Conservation (phyloP, 306 rosid genomes). For the Cyamopsis tetragonoloba region DNA sequence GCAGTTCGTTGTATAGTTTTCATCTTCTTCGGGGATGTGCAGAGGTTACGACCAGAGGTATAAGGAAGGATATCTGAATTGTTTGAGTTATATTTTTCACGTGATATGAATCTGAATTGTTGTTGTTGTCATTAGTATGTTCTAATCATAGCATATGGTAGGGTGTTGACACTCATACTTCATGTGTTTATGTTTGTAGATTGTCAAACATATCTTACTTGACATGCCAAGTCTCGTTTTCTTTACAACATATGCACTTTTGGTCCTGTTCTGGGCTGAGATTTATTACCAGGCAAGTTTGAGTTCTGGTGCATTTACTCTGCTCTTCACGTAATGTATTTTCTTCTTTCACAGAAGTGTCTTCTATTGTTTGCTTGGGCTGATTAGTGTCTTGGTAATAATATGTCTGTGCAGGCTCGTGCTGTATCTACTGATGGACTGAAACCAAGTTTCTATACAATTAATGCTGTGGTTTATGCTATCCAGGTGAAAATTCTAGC, state of each 20-base stretch:
- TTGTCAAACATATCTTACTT: conserved; percentile 72
- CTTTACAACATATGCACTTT: conserved; percentile 87
- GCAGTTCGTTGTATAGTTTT: conserved; percentile 80
- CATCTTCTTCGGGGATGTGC: conserved; percentile 63
- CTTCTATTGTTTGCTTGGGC: not conserved
- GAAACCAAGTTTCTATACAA: conserved; percentile 72
- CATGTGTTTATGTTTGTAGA: conserved; percentile 40
- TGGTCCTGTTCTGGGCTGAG: conserved; percentile 97
- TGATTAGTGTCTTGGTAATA: conserved; percentile 6
- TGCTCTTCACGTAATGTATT: not conserved
- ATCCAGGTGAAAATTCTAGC: conserved; percentile 71
- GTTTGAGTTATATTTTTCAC: not conserved
- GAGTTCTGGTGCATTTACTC: not conserved
- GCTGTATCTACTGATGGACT: conserved; percentile 90
- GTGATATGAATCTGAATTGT: not conserved
- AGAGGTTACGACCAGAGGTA: conserved; percentile 70
- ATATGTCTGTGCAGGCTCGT: conserved; percentile 71
- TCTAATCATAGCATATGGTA: not conserved
- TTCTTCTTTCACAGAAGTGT: not conserved
- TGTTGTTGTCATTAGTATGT: not conserved
- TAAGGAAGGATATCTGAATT: not conserved
- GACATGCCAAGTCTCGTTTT: conserved; percentile 91
- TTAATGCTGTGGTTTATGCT: conserved; percentile 73
- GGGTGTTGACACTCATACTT: not conserved
- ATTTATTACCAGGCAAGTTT: conserved; percentile 88